phyloP scores from a whole-genome alignment of 1,139 yeast genomes.

The Eremothecium cymbalariae region DNA sequence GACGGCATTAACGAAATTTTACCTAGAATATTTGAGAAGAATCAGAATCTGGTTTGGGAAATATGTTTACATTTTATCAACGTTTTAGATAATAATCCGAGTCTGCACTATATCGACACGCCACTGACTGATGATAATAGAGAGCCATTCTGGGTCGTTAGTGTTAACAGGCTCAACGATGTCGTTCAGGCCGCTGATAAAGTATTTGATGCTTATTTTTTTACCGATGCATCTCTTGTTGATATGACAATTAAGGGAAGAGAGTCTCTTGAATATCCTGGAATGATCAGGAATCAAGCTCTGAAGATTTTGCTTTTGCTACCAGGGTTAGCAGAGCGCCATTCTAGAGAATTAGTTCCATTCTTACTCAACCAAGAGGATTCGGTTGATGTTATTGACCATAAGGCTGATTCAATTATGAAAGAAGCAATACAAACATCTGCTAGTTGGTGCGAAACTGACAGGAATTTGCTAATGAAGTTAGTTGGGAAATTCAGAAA shows the following conservation, averaged over 20 bases:
- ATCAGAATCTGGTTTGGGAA: constrained; percentile 50
- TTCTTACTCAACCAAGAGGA: constrained; percentile 37
- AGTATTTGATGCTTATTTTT: constrained; percentile 25
- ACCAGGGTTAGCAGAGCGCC: constrained; percentile 61
- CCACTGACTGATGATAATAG: constrained; percentile 11
- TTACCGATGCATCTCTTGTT: constrained; percentile 34
- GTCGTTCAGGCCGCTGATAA: constrained; percentile 26
- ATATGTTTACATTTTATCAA: constrained; percentile 37
- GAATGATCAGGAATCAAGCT: constrained; percentile 27
- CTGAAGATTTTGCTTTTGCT: constrained; percentile 40
- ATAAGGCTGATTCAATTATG: constrained; percentile 18
- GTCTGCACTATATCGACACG: constrained; percentile 18
- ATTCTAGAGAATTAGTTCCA: constrained; percentile 50
- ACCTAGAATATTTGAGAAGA: constrained; percentile 40
- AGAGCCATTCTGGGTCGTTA: constrained; percentile 26
- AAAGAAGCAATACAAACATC: constrained; percentile 14
- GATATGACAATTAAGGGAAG: constrained; percentile 33
- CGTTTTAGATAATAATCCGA: constrained; percentile 17
- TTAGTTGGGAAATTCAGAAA: constrained; percentile 59
- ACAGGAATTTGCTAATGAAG: constrained; percentile 51
- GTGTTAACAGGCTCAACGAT: constrained; percentile 34
- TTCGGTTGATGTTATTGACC: constrained; percentile 31
- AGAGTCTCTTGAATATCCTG: constrained; percentile 31
- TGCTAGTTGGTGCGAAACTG: constrained; percentile 50
- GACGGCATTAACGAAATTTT: constrained; percentile 58